Base-by-base conservation (phyloP, 768 basidiomycete genomes). In the Vararia minispora region DNA sequence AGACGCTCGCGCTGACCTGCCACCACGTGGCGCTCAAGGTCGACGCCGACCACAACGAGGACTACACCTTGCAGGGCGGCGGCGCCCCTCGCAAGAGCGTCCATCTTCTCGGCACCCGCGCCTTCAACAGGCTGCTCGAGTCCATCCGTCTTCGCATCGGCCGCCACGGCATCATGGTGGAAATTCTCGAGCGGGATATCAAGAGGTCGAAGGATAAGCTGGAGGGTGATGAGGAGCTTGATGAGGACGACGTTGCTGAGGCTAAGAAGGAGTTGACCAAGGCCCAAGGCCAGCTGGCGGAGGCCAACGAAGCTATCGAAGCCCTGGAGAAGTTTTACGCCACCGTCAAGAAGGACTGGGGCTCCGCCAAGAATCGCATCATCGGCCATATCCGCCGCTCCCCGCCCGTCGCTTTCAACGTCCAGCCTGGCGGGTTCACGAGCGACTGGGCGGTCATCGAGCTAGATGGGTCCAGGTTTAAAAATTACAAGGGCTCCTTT, bases 1-100 rank as follows among this genome's bases (percentile, higher is more conserved):
- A 42, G 39, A 40, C 59, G 42, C 48, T 52, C 42, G 41, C 58
- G 14, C 41, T 57, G 18, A 62, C 60, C 14, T 52, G 54, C 28
- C 42, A 50, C 13, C 60, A 46, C 30, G 31, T 49, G 20, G 20
- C 42, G 20, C 14, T 50, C 3, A 34, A 14, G 28, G 28, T 45
- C 34, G 35, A 40, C 9, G 35, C 45, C 4, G 20, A 43, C 22
- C 60, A 58, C 41, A 32, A 41, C 31, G 32, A 42, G 27, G 4
- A 20, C 35, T 29, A 14, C 35, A 9, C 18, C 28, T 6, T 9
- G 23, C 21, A 4, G 7, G 21, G 13, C 33, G 32, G 8, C 31
- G 22, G 41, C 12, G 23, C 9, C 14, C 41, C 27, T 37, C 41
- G 41, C 16, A 29, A 40, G 5, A 3, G 48, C 20, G 37, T 48